Conservation (phyloP, 2,329 filamentous ascomycete genomes). For the Ceratocystis ficicola region DNA sequence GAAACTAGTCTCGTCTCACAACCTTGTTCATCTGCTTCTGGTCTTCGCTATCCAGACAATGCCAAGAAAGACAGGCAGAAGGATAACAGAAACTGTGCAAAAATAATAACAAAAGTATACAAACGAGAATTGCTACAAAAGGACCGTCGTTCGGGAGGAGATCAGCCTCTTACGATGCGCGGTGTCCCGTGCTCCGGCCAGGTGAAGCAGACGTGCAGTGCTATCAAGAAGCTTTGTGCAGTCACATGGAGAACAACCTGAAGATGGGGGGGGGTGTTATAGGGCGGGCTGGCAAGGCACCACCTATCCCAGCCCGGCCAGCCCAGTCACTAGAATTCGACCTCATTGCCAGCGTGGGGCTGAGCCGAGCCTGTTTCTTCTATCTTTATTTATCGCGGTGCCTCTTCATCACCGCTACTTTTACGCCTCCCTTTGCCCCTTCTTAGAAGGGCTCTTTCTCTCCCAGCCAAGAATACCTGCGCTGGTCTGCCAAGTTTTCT, state of each 20-base stretch:
- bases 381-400: not conserved
- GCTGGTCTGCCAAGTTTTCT: not conserved
- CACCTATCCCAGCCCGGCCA: too few relatives aligned
- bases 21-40: conserved; percentile 3
- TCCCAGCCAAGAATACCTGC: not conserved
- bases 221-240: too few relatives aligned
- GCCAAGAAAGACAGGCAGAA: not conserved
- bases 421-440: not conserved
- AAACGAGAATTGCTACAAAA: not conserved
- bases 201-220: too few relatives aligned
- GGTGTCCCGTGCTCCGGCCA: too few relatives aligned
- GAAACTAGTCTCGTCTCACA: conserved; percentile 9
- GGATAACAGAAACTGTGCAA: not conserved
- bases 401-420: not conserved
- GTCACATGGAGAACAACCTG: too few relatives aligned
- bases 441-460: not conserved
- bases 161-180: not conserved
- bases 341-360: not conserved
- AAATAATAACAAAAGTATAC: not conserved
- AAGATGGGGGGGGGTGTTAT: too few relatives aligned
- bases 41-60: not conserved
- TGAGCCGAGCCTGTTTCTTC: not conserved
- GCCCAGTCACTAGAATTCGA: not conserved
- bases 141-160: not conserved
- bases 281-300: too few relatives aligned